Evolutionary conservation across 176 grass and related monocot species (phyloP).

Genomic region (Cymbopogon citratus): DNA sequence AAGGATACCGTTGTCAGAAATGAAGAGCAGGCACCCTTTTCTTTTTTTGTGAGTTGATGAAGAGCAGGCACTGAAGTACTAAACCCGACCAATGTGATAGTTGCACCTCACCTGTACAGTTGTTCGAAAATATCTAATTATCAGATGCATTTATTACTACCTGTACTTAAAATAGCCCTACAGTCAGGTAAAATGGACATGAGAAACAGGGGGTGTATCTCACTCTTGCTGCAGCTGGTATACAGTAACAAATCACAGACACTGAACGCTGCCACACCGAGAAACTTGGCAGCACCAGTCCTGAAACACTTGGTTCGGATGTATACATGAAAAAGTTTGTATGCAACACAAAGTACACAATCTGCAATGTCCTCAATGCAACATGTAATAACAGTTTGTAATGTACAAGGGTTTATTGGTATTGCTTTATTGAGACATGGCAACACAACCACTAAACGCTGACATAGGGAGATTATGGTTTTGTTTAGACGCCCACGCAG

Average conservation of each 20-base stretch:
- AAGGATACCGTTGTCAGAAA: no score
- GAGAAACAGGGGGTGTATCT: neutral
- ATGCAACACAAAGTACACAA: constrained; percentile 7
- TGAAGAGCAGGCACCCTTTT: no score
- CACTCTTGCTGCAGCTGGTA: neutral
- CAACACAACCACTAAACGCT: constrained; percentile 1
- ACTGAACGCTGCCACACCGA: neutral
- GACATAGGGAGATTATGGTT: constrained; percentile 2
- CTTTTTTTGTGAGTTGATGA: no score
- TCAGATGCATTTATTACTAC: no score
- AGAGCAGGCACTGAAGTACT: no score
- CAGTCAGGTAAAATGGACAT: neutral
- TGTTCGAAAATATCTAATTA: no score
- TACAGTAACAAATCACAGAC: neutral
- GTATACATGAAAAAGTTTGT: neutral
- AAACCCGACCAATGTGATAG: no score
- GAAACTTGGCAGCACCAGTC: neutral
- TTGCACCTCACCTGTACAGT: no score
- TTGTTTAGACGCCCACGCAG: neutral
- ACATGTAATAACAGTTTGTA: constrained; percentile 35
- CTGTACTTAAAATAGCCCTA: neutral
- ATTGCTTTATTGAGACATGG: constrained; percentile 41
- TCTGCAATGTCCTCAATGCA: constrained; percentile 20
- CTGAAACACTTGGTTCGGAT: neutral
- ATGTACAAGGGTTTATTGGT: constrained; percentile 49